Percentiles rank a stretch among this genome's conserved stretches.
Evolutionary conservation across 2,329 filamentous ascomycete genomes (phyloP).

Genomic region (Gnomoniopsis sp.): DNA sequence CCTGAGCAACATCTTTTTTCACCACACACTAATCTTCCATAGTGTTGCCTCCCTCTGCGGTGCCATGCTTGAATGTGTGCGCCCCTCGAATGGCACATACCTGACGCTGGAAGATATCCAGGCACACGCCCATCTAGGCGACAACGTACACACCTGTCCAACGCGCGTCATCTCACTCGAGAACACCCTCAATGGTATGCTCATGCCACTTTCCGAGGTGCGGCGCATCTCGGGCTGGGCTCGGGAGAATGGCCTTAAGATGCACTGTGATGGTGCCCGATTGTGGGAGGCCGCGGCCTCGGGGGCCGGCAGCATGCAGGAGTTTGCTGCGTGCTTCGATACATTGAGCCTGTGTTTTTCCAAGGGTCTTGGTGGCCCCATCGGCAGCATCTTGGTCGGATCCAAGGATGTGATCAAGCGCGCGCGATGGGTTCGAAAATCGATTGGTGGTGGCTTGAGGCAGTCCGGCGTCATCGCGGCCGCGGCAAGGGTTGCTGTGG

Average conservation of each 20-base stretch:
- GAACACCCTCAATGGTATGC: constrained; percentile 77
- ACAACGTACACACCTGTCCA: constrained; percentile 75
- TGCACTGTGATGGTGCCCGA: constrained; percentile 51
- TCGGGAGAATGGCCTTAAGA: constrained; percentile 40
- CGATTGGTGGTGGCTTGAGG: constrained; percentile 73
- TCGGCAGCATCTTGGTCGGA: constrained; percentile 46
- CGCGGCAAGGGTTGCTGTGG: constrained; percentile 71
- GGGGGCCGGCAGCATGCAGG: constrained; percentile 37
- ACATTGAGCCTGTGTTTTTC: constrained; percentile 58
- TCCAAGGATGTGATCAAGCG: constrained; percentile 56
- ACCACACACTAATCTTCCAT: background rate
- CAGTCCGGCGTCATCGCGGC: constrained; percentile 75
- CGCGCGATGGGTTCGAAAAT: constrained; percentile 74
- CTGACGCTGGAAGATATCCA: constrained; percentile 75
- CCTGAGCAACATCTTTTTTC: background rate
- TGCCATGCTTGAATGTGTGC: constrained; percentile 64
- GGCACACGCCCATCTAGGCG: constrained; percentile 58
- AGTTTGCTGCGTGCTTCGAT: constrained; percentile 45
- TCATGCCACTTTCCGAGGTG: constrained; percentile 73
- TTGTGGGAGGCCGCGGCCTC: constrained; percentile 48
- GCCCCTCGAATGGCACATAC: constrained; percentile 68
- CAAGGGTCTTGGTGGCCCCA: constrained; percentile 51
- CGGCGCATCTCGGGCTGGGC: constrained; percentile 69
- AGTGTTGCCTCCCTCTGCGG: constrained; percentile 70
- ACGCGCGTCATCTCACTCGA: constrained; percentile 80